Evolutionary conservation across 2,329 filamentous ascomycete species (phyloP).

Genomic region (Trichothecium roseum): DNA sequence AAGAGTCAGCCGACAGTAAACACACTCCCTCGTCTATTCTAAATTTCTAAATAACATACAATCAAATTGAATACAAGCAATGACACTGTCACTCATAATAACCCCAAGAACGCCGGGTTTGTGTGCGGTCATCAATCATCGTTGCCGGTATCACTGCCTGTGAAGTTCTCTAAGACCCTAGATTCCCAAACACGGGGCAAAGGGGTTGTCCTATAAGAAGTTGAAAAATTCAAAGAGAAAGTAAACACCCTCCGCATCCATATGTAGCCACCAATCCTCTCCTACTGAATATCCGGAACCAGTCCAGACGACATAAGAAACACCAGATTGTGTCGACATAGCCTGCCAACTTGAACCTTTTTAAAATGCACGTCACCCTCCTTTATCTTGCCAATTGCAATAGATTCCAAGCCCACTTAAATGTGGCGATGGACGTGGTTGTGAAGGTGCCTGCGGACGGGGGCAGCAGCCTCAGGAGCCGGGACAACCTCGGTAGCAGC

Average conservation of each 20-base stretch:
- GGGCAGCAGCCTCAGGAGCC: no score
- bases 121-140: constrained; percentile 13
- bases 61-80: neutral
- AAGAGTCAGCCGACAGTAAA: no score
- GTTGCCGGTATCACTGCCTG: constrained; percentile 17
- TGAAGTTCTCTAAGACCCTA: constrained; percentile 18
- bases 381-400: constrained; percentile 4
- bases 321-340: constrained; percentile 7
- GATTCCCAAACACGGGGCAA: constrained; percentile 18
- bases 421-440: constrained; percentile 24
- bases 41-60: neutral
- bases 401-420: constrained; percentile 6
- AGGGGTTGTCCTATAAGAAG: constrained; percentile 16
- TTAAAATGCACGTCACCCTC: constrained; percentile 6
- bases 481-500: constrained; percentile 6
- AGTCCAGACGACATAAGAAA: constrained; percentile 19
- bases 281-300: constrained; percentile 21
- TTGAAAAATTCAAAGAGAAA: constrained; percentile 5
- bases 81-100: neutral
- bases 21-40: neutral
- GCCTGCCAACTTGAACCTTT: constrained; percentile 8
- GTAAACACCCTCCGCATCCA: constrained; percentile 17
- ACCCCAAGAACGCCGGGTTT: no score
- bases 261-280: constrained; percentile 23
- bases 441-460: constrained; percentile 20